A percentile compares a stretch with the other conserved stretches of the same genome.
Evolutionary conservation across 441 rosid genomes (phyloP).

Genomic region (Eutrema salsugineum): DNA sequence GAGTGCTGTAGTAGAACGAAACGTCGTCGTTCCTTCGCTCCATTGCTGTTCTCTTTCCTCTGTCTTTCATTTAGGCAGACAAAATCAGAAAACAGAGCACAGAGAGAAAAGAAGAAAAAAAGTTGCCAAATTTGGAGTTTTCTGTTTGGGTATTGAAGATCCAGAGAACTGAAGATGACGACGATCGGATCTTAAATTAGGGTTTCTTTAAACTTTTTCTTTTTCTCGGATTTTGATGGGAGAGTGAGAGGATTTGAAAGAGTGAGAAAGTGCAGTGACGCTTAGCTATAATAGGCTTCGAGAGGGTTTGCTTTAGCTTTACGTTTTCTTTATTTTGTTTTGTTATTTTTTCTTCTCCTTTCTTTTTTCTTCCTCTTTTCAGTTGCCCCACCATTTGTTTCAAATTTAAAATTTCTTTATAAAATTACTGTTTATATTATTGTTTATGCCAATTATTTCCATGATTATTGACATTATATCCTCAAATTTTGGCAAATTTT

Average conservation of each 20-base stretch:
- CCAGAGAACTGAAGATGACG: constrained; percentile 19
- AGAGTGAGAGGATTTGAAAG: constrained; percentile 30
- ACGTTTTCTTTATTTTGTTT: constrained; percentile 43
- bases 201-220: constrained; percentile 9
- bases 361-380: constrained; percentile 4
- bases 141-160: constrained; percentile 15
- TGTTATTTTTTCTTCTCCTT: not conserved
- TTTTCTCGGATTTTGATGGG: constrained; percentile 22
- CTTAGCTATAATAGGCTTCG: constrained; percentile 36
- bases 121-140: not conserved
- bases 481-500: constrained; percentile 27
- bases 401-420: not conserved
- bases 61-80: constrained; percentile 58
- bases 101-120: not conserved
- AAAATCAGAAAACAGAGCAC: constrained; percentile 1
- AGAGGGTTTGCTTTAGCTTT: constrained; percentile 56
- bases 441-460: constrained; percentile 20
- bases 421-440: not conserved
- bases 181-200: constrained; percentile 25
- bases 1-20: constrained; percentile 36
- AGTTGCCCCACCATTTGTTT: constrained; percentile 6
- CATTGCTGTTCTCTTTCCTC: constrained; percentile 67
- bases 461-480: constrained; percentile 23
- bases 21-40: constrained; percentile 36
- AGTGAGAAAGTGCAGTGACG: constrained; percentile 33